A percentile compares a stretch with the other conserved stretches of the same genome.
These are phyloP conservation scores for Mucor plumbeus DNA, from an alignment of 371 early-diverging fungal species.

Conservation along the genomic window DNA sequence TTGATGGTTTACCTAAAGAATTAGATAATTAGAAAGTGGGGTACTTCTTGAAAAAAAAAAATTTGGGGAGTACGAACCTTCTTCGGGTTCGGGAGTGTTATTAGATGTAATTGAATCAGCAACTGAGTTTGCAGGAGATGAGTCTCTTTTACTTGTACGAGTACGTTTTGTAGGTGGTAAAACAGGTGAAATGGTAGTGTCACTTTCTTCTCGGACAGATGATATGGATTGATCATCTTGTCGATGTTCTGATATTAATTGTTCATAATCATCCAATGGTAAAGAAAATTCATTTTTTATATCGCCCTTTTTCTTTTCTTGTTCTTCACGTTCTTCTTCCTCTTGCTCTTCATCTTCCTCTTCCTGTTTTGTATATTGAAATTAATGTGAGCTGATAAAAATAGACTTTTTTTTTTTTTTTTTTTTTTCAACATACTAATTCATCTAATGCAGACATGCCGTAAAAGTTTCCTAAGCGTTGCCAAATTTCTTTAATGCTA, in stretches of 20 bases:
- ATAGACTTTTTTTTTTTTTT: too few species aligned
- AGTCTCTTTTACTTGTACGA: constrained; percentile 49
- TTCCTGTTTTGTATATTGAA: constrained; percentile 28
- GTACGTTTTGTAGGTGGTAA: constrained; percentile 52
- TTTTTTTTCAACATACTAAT: constrained; percentile 37
- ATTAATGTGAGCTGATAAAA: not conserved
- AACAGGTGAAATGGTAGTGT: constrained; percentile 33
- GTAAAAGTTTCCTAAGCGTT: constrained; percentile 56
- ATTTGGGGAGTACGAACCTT: constrained; percentile 35
- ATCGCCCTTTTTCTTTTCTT: constrained; percentile 38
- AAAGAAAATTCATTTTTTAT: constrained; percentile 56
- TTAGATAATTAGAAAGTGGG: not conserved
- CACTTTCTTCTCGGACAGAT: constrained; percentile 30
- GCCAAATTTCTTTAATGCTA: constrained; percentile 60
- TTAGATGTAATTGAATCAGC: constrained; percentile 62
- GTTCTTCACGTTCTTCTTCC: constrained; percentile 40
- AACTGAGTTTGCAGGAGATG: constrained; percentile 61
- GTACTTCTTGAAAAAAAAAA: not conserved
- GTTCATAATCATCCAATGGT: constrained; percentile 63
- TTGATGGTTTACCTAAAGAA: constrained; percentile 27
- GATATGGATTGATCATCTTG: constrained; percentile 50
- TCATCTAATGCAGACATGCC: constrained; percentile 63
- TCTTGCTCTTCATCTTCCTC: constrained; percentile 56
- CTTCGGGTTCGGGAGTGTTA: constrained; percentile 66
- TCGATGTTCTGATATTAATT: constrained; percentile 60